Evolutionary conservation across 306 rosid species (phyloP).

Genomic region (Cucurbita pepo): DNA sequence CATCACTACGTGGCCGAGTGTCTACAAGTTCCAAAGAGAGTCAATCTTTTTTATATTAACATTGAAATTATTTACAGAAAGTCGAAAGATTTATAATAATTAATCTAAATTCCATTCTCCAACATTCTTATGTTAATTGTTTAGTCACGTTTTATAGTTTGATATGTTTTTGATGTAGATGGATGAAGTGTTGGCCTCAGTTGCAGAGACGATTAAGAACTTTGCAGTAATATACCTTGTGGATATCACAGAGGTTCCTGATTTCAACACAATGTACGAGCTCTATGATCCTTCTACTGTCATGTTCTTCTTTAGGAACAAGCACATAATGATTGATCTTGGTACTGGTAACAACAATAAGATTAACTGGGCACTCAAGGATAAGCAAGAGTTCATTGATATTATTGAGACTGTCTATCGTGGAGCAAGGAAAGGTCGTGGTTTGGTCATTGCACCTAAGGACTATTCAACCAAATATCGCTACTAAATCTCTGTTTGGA

Average conservation of each 20-base stretch:
- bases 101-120: too few relatives aligned
- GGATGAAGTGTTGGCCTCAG: conserved; percentile 87
- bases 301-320: conserved; percentile 94
- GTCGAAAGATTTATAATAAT: too few relatives aligned
- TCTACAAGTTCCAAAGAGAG: too few relatives aligned
- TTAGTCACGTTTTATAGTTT: too few relatives aligned
- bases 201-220: conserved; percentile 77
- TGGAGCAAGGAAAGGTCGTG: conserved; percentile 87
- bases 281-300: conserved; percentile 80
- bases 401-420: conserved; percentile 72
- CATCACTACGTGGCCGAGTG: too few relatives aligned
- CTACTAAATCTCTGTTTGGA: conserved; percentile 19
- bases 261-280: conserved; percentile 94
- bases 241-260: conserved; percentile 95
- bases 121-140: too few relatives aligned
- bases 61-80: too few relatives aligned
- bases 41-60: too few relatives aligned
- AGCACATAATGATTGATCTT: conserved; percentile 94
- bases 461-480: conserved; percentile 95
- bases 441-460: conserved; percentile 89
- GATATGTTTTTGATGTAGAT: conserved; percentile 23
- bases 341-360: conserved; percentile 98
- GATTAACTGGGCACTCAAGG: conserved; percentile 96
- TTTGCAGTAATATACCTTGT: conserved; percentile 87
- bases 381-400: conserved; percentile 91